Percentiles rank a stretch among this genome's conserved stretches.
phyloP scores from a whole-genome alignment of 2,329 filamentous ascomycete species.

The Talaromyces rugulosus region DNA sequence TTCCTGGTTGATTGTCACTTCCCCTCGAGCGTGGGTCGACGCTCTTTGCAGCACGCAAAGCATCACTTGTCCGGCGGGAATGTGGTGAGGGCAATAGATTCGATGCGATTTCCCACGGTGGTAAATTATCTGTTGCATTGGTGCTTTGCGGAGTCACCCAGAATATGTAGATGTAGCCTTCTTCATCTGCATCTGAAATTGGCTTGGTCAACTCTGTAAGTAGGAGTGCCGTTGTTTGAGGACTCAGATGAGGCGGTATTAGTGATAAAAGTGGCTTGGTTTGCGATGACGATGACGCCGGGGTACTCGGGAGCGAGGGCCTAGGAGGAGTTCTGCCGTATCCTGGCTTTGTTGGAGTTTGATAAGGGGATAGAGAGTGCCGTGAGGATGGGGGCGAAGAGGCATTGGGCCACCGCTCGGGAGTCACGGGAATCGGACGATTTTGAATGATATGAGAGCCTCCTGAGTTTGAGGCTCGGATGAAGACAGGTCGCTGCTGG shows the following conservation, averaged over 20 bases:
- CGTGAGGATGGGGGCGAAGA: slow-evolving; percentile 9
- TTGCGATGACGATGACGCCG: slow-evolving; percentile 27
- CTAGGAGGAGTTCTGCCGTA: slow-evolving; percentile 6
- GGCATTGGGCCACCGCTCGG: slow-evolving; percentile 12
- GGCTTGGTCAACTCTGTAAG: slow-evolving; percentile 73
- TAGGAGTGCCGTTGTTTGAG: slow-evolving; percentile 65
- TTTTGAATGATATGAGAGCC: slow-evolving; percentile 7
- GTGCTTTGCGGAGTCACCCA: slow-evolving; percentile 75
- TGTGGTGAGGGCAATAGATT: slow-evolving; percentile 53
- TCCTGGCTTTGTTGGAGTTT: slow-evolving; percentile 8
- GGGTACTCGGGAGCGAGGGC: slow-evolving; percentile 15
- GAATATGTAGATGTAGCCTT: slow-evolving; percentile 98
- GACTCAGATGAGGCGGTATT: slow-evolving; percentile 64
- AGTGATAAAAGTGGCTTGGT: slow-evolving; percentile 55
- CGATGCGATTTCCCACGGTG: slow-evolving; percentile 54
- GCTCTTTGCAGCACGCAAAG: slow-evolving; percentile 34
- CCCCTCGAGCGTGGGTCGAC: slow-evolving; percentile 27
- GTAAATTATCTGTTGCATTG: slow-evolving; percentile 43
- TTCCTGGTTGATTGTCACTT: slow-evolving; percentile 45
- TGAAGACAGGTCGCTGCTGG: slow-evolving; percentile 11
- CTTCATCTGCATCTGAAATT: slow-evolving; percentile 68
- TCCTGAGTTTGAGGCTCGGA: slow-evolving; percentile 6
- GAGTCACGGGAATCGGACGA: slow-evolving; percentile 9
- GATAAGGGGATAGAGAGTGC: slow-evolving; percentile 8
- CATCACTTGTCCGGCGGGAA: slow-evolving; percentile 31